Evolutionary conservation across 2,329 filamentous ascomycete species (phyloP), one percentile per base, ranked within the genome.

Genomic region (Alternaria conjuncta): DNA sequence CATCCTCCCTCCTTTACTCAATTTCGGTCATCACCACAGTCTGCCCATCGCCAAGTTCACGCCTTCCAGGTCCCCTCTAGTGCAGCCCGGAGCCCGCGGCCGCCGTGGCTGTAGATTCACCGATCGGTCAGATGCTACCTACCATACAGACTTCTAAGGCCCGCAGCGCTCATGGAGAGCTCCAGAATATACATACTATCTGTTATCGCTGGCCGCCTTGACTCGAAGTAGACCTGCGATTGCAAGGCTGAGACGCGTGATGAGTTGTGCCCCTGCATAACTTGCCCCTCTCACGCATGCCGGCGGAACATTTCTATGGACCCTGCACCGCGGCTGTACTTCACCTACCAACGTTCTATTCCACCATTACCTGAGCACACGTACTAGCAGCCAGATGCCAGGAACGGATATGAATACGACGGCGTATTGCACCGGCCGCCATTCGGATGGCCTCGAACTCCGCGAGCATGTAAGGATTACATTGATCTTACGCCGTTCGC

Each of bases 251-350:
- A 59, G 18, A 59, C 43, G 49, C 49, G 47, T 49, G 49, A 32
- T 25, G 18, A 62, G 50, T 55, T 53, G 28, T 61, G 56, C 44
- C 55, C 43, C 58, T 62, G 60, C 59, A 65, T 65, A 55, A 60
- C 46, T 43, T 63, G 43, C 60, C 60, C 46, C 63, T 55, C 51
- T 54, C 23, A 51, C 18, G 28, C 59, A 54, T 28, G 9, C 46
- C 44, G 36, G 28, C 30, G 18, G 47, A 50, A 59, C 47, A 32
- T 36, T 61, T 43, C 21, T 36, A 28, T 64, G 63, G 54, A 57
- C 59, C 57, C 55, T 63, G 60, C 44, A 59, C 45, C 43, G 53
- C 54, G 49, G 49, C 63, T 59, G 28, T 54, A 18, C 25, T 23
- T 53, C 47, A 57, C 57, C 25, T 15, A 13, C 28, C 51, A 15